These are phyloP conservation scores for Hortiboletus flavorubellus DNA, from an alignment of 768 basidiomycete genomes.

Conservation along the genomic window DNA sequence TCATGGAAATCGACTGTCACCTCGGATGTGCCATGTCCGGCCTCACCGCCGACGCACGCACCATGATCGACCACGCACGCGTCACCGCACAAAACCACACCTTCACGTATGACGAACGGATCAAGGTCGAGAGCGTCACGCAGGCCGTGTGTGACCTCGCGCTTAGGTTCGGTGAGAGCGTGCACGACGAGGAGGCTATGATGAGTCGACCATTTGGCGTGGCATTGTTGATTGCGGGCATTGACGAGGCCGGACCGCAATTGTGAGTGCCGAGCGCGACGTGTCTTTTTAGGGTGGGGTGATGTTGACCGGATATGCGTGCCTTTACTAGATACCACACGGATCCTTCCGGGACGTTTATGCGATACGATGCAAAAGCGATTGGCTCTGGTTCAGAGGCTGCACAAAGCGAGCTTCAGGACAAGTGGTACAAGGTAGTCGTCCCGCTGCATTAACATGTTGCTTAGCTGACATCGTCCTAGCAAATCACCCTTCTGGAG, in stretches of 20 bases:
- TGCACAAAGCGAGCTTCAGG: slow-evolving; percentile 94
- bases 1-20: slow-evolving; percentile 98
- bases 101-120: slow-evolving; percentile 95
- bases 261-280: slow-evolving; percentile 54
- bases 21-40: slow-evolving; percentile 98
- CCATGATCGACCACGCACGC: slow-evolving; percentile 99
- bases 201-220: slow-evolving; percentile 99
- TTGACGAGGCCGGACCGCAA: slow-evolving; percentile 95
- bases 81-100: slow-evolving; percentile 94
- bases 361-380: slow-evolving; percentile 96
- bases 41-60: slow-evolving; percentile 95
- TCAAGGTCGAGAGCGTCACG: slow-evolving; percentile 96
- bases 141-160: slow-evolving; percentile 99
- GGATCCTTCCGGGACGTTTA: slow-evolving; percentile 97
- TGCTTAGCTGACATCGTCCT: slow-evolving; percentile 11
- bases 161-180: slow-evolving; percentile 95
- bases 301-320: slow-evolving; percentile 3
- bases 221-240: slow-evolving; percentile 93
- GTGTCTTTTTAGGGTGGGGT: neutral
- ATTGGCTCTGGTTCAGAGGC: slow-evolving; percentile 98
- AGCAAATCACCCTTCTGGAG: slow-evolving; percentile 91
- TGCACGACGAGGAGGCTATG: slow-evolving; percentile 97
- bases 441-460: neutral
- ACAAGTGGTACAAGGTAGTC: slow-evolving; percentile 91
- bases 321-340: slow-evolving; percentile 78